Evolutionary conservation across 176 grass and related monocot genomes (phyloP).

Genomic region (Neostapfia colusana): DNA sequence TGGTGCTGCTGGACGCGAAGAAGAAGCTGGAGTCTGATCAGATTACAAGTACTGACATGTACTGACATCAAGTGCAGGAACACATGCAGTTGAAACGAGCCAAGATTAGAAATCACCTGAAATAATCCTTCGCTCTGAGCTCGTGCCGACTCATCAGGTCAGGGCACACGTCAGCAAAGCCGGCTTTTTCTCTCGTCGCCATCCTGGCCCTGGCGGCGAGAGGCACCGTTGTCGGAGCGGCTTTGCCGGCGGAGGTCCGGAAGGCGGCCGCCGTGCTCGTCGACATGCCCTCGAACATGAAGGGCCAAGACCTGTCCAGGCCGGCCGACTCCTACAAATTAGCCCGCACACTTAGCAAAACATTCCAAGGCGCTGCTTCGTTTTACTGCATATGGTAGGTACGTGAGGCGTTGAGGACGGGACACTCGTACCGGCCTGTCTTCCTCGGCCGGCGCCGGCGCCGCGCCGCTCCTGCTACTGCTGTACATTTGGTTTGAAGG

Average conservation of each 20-base stretch:
- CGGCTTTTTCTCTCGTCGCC: constrained; percentile 4
- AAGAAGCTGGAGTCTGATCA: background rate
- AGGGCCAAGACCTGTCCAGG: constrained; percentile 57
- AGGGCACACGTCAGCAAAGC: constrained; percentile 14
- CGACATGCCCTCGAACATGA: constrained; percentile 63
- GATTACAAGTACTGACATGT: too few species aligned
- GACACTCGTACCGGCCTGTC: constrained; percentile 51
- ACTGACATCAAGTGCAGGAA: background rate
- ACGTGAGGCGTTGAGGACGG: background rate
- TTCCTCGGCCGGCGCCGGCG: constrained; percentile 36
- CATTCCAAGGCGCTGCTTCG: background rate
- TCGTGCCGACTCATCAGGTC: constrained; percentile 41
- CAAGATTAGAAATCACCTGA: background rate
- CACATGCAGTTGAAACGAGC: background rate
- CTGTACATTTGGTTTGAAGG: constrained; percentile 93
- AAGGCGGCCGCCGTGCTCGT: constrained; percentile 34
- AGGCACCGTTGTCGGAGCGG: constrained; percentile 14
- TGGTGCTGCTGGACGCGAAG: constrained; percentile 8
- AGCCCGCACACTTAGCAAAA: constrained; percentile 33
- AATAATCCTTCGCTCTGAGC: background rate
- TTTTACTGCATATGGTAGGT: background rate
- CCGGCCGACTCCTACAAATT: constrained; percentile 50
- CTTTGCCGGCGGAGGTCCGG: constrained; percentile 24
- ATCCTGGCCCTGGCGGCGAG: constrained; percentile 26
- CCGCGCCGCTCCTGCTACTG: constrained; percentile 37